Conservation (phyloP, 345 rosid genomes). For the Euclidium syriacum region DNA sequence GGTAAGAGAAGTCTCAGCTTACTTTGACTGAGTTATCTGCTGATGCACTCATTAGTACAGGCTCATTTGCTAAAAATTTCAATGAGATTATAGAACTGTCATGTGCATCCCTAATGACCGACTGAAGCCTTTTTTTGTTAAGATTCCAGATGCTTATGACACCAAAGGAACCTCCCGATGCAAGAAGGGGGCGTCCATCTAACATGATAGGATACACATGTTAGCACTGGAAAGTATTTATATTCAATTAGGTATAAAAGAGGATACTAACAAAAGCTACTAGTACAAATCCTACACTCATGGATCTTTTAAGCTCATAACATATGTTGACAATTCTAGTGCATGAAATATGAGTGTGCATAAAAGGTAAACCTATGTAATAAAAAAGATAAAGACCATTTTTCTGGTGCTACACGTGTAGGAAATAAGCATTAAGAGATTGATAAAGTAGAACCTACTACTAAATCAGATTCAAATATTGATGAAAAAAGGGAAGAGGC, state of each 20-base stretch:
- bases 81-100: constrained; percentile 71
- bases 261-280: neutral
- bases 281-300: neutral
- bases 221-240: neutral
- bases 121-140: constrained; percentile 79
- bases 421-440: neutral
- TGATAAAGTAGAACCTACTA: neutral
- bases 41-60: constrained; percentile 92
- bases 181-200: constrained; percentile 97
- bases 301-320: neutral
- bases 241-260: neutral
- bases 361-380: neutral
- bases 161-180: constrained; percentile 94
- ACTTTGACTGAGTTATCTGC: constrained; percentile 95
- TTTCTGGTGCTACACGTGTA: neutral
- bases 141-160: constrained; percentile 98
- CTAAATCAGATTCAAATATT: neutral
- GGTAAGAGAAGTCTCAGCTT: constrained; percentile 18
- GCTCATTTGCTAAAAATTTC: constrained; percentile 91
- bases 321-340: neutral
- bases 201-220: constrained; percentile 15
- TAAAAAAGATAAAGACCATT: neutral
- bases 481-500: neutral
- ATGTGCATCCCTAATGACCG: constrained; percentile 92
- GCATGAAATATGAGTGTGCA: neutral